Percentiles rank a stretch among this genome's conserved stretches.
These are phyloP conservation scores for Spathaspora jeffriesii DNA, from an alignment of 1,139 yeast species.

Conservation along the genomic window DNA sequence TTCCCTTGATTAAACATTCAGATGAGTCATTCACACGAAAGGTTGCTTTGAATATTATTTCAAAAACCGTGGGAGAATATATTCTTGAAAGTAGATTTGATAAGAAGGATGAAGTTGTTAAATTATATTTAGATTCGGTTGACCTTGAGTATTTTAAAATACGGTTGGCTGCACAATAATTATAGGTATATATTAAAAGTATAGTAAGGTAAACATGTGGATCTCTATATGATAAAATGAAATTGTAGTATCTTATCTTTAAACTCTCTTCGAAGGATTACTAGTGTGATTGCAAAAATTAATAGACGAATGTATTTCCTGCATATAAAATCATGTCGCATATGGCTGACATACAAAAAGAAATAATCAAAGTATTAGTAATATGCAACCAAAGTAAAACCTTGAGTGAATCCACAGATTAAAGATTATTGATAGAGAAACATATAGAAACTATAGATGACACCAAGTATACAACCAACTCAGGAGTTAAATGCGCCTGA, in stretches of 20 bases:
- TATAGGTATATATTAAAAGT: constrained; percentile 4
- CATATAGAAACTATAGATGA: constrained; percentile 15
- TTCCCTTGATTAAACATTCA: constrained; percentile 37
- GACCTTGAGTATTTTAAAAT: constrained; percentile 40
- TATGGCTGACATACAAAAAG: neutral
- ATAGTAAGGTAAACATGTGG: neutral
- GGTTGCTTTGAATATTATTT: constrained; percentile 55
- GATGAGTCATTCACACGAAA: constrained; percentile 28
- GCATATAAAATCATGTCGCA: constrained; percentile 3
- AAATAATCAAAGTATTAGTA: neutral
- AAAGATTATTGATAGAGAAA: neutral
- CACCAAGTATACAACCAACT: constrained; percentile 21
- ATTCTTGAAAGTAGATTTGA: constrained; percentile 24
- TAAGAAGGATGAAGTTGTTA: constrained; percentile 23
- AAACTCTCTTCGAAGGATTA: too few species aligned
- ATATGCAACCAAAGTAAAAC: neutral
- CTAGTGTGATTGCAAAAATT: constrained; percentile 1
- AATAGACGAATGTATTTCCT: neutral
- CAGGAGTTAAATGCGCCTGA: constrained; percentile 52
- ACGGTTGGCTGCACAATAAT: constrained; percentile 9
- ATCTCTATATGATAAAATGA: too few species aligned
- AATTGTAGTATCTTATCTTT: too few species aligned
- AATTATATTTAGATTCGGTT: constrained; percentile 48
- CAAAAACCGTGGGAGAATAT: constrained; percentile 45
- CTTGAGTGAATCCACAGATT: too few species aligned